Evolutionary conservation across 371 early-diverging fungal species (phyloP), one percentile per base, ranked within the genome.

Genomic region (Capillidium rhysosporum): DNA sequence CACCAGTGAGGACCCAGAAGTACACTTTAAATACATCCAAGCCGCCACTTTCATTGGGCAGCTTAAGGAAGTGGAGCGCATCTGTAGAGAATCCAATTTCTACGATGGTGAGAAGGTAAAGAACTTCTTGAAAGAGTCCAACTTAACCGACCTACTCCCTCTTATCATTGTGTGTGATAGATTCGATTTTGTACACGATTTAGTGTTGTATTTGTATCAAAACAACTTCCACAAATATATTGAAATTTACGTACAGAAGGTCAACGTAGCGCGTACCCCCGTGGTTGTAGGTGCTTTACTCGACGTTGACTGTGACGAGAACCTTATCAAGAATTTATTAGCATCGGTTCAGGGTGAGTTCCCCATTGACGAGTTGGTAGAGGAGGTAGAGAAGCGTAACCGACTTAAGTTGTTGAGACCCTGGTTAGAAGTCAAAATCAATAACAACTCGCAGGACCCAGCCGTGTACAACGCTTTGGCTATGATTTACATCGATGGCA

Each of bases 401-500:
- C 77, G 95, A n/a, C 71, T 97, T 54, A 94, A 93, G 79, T 70
- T 96, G 14, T 68, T 93, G 29, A 70, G 92, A 47, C 92, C 91
- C 38, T 95, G 87, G 86, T 71, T 95, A 31, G 92, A 95, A 64
- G 70, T 70, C 63, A 79, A 80, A 64, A 77, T 86, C 43, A 81
- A 83, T 62, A 87, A 89, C 56, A 90, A 89, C 9, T 79, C 80
- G 61, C 73, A 75, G 56, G 96, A 94, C 58, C 68, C 79, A 7
- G 83, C 80, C 46, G 82, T 97, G 1, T 93, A 86, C 73, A 97
- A 95, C 61, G 95, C 94, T 8, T 68, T 97, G 46, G 98, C 94
- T 60, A 97, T 95, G 79, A 92, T 97, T 54, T 95, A 92, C 65
- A 94, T 97, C 60, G 98, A 95, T 67, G 92, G 87, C 65, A 97